phyloP scores from a whole-genome alignment of 768 basidiomycete genomes.

The Cyclocybe cylindracea region DNA sequence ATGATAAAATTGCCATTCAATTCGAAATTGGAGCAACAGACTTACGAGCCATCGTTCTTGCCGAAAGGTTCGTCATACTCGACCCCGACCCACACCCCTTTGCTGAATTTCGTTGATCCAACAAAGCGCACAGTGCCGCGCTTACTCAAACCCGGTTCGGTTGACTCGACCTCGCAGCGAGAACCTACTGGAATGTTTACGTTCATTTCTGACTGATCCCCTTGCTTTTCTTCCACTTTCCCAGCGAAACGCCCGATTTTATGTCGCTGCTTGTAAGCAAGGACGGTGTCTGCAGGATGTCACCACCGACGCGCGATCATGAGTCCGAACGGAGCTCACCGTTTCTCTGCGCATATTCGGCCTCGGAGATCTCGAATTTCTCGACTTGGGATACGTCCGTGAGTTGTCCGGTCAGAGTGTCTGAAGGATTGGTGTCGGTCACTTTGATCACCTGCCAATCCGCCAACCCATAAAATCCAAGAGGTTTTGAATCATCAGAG shows the following conservation, averaged over 20 bases:
- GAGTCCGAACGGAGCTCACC: constrained; percentile 47
- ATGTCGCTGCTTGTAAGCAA: constrained; percentile 84
- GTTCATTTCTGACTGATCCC: constrained; percentile 19
- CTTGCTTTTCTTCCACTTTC: constrained; percentile 33
- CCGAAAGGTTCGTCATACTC: constrained; percentile 96
- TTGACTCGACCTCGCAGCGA: constrained; percentile 81
- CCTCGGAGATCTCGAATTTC: constrained; percentile 86
- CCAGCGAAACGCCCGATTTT: constrained; percentile 89
- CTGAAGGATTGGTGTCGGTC: constrained; percentile 73
- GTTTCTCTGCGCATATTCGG: constrained; percentile 77
- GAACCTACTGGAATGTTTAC: constrained; percentile 66
- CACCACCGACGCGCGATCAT: not conserved
- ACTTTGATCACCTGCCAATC: constrained; percentile 87
- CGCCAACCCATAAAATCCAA: constrained; percentile 74
- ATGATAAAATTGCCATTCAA: constrained; percentile 4
- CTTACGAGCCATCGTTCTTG: constrained; percentile 94
- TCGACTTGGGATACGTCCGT: constrained; percentile 85
- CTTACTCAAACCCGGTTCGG: constrained; percentile 68
- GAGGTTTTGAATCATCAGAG: constrained; percentile 62
- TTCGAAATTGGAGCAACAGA: constrained; percentile 17
- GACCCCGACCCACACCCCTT: constrained; percentile 84
- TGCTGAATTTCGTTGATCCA: constrained; percentile 76
- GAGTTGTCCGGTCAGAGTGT: constrained; percentile 79
- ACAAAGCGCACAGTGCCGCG: constrained; percentile 87
- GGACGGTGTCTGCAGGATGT: constrained; percentile 69